Evolutionary conservation across 768 basidiomycete species (phyloP), one percentile per base, ranked within the genome.

Genomic region (Coprinellus micaceus): DNA sequence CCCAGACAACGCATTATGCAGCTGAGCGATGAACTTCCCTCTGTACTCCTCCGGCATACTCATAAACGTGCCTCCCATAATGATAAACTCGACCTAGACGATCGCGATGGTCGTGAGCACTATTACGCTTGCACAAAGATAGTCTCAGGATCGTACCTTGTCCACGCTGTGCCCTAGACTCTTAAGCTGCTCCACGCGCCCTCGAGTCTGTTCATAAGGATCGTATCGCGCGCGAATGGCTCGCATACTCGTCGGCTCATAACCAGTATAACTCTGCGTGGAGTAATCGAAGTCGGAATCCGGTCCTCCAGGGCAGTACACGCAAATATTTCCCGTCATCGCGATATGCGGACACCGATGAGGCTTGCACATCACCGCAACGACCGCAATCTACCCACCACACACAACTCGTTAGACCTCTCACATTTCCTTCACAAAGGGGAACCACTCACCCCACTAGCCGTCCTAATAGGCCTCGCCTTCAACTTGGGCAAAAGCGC

Each of bases 51-150:
- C 94, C 36, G 95, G 91, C 89, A 98, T 96, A 67, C 95, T 98
- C 94, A 99, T 98, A 71, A 99, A 99, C 11, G 97, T 99, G 44
- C 97, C 97, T 22, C 97, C 97, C 97, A 98, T 98, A 59, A 96
- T 81, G 61, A 97, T 98, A 63, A 87, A 89, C 63, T 92, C 91
- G 28, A 93, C 88, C 90, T 91, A 52, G 49, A 37, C 33, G 19
- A 26, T 26, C 24, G 15, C 10, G 37, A 48, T 19, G 5, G 49
- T 5, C 37, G 41, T 21, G 7, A 53, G 17, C 47, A 13, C 19
- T 12, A 4, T 10, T 13, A 2, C 21, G 36, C 45, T 41, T 15
- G 21, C 33, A 53, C 47, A 22, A 26, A 43, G 15, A 28, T 1
- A n/a, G n/a, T 15, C 39, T 30, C 44, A 52, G 9, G 36, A 22